phyloP scores from a whole-genome alignment of 768 basidiomycete species.

The Tulasnella calospora region DNA sequence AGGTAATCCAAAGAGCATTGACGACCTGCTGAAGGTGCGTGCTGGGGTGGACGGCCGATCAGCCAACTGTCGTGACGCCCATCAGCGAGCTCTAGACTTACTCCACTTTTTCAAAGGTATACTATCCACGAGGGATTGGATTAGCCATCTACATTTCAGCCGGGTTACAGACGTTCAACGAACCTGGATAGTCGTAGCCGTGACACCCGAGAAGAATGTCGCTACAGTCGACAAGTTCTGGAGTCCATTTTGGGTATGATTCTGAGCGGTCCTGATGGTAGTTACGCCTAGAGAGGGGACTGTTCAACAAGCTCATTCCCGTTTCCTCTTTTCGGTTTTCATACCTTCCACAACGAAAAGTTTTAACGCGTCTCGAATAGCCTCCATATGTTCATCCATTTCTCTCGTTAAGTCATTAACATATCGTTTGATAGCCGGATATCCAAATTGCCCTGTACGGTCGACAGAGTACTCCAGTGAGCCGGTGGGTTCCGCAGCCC shows the following conservation, averaged over 20 bases:
- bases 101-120: background rate
- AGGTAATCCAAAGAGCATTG: constrained; percentile 26
- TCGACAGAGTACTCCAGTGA: background rate
- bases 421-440: constrained; percentile 66
- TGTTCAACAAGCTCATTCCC: background rate
- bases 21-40: constrained; percentile 37
- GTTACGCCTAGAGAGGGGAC: constrained; percentile 55
- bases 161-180: background rate
- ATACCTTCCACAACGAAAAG: constrained; percentile 72
- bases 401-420: constrained; percentile 61
- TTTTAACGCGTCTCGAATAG: constrained; percentile 59
- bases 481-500: background rate
- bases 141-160: background rate
- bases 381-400: constrained; percentile 69
- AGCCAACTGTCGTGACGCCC: constrained; percentile 56
- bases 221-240: constrained; percentile 27
- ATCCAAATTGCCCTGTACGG: constrained; percentile 59
- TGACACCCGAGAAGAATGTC: constrained; percentile 20
- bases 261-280: constrained; percentile 48
- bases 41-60: background rate
- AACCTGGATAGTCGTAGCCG: constrained; percentile 4
- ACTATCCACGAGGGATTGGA: background rate
- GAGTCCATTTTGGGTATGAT: constrained; percentile 21
- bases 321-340: background rate
- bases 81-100: background rate